Base-by-base conservation (phyloP, 257 asterid genomes). In the Salvia hispanica region DNA sequence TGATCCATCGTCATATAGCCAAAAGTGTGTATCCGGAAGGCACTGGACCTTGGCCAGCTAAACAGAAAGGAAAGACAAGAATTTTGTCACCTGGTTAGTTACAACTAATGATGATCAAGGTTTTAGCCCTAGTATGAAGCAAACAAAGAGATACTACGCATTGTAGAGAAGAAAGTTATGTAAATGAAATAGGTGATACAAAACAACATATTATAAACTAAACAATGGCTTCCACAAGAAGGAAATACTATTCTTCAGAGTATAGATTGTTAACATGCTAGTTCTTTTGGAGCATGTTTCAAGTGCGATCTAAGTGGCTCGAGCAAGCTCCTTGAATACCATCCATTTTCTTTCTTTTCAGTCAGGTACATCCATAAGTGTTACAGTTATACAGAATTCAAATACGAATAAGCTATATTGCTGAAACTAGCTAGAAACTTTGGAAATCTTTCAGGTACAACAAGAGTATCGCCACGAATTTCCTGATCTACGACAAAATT, bases 1-100 rank as follows among this genome's bases (percentile, higher is more conserved):
- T 16, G 88, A 80, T 47, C 96, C 96, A 79, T 89, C 96, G 50
- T 89, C 95, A 6, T 89, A 89, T n/a, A 89, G 83, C 95, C 96
- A 89, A 76, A 86, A 85, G 79, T 74, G 96, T 10, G 96, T 84
- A 74, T 69, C 79, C 16, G 79, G 78, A 43, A 80, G 85, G 67
- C 90, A 89, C 67, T 84, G 87, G 58, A 86, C 96, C 63, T 83
- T 86, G 61, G 92, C 95, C 66, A 89, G 74, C 96, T 89, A 85
- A 70, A 59, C 28, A 66, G 18, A 52, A 76, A 65, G 63, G 68
- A 48, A 67, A 57, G 56, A 59, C 59, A 58, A 16, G 44, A 21
- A 72, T 50, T 66, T 25, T 31, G 34, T 62, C 13, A 55, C 42
- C 39, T 10, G 16, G 14, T 64, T 56, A 58, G 71, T 21, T 43